phyloP scores from a whole-genome alignment of 1,139 yeast species.

The Suhomyces yuchorum region DNA sequence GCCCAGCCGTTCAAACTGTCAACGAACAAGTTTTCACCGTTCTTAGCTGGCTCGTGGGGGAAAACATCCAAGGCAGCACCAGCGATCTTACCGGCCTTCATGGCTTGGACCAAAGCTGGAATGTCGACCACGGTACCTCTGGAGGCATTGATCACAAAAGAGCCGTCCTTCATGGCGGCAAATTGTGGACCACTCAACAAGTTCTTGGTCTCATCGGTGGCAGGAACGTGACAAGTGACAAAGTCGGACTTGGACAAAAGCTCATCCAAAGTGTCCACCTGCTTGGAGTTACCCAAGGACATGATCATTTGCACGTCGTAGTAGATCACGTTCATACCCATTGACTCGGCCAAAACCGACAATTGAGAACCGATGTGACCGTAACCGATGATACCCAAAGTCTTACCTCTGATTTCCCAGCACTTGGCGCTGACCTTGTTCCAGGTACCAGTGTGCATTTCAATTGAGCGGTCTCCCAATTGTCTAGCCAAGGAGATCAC shows the following conservation, averaged over 20 bases:
- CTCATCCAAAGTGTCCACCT: conserved; percentile 82
- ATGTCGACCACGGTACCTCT: conserved; percentile 98
- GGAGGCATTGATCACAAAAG: conserved; percentile 92
- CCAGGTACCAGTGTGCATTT: conserved; percentile 97
- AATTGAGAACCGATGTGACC: conserved; percentile 99
- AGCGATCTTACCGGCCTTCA: conserved; percentile 91
- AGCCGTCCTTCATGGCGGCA: conserved; percentile 95
- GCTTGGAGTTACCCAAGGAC: conserved; percentile 97
- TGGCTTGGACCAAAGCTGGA: conserved; percentile 88
- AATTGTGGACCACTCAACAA: conserved; percentile 89
- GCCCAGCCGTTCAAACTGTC: conserved; percentile 80
- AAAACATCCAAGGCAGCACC: conserved; percentile 98
- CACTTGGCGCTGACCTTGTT: conserved; percentile 93
- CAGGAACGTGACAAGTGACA: conserved; percentile 94
- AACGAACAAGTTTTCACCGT: conserved; percentile 80
- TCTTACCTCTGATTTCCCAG: conserved; percentile 99
- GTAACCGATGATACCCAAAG: conserved; percentile 94
- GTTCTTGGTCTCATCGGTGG: conserved; percentile 86
- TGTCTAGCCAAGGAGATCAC: conserved; percentile 94
- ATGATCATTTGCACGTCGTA: conserved; percentile 91
- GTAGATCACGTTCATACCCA: conserved; percentile 97
- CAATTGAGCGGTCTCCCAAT: conserved; percentile 94
- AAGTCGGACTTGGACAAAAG: conserved; percentile 82
- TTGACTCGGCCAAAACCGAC: conserved; percentile 93
- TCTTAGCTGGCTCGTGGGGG: conserved; percentile 97